Conservation (phyloP, 2,329 filamentous ascomycete species). For the Rhytidhysteron rufulum region DNA sequence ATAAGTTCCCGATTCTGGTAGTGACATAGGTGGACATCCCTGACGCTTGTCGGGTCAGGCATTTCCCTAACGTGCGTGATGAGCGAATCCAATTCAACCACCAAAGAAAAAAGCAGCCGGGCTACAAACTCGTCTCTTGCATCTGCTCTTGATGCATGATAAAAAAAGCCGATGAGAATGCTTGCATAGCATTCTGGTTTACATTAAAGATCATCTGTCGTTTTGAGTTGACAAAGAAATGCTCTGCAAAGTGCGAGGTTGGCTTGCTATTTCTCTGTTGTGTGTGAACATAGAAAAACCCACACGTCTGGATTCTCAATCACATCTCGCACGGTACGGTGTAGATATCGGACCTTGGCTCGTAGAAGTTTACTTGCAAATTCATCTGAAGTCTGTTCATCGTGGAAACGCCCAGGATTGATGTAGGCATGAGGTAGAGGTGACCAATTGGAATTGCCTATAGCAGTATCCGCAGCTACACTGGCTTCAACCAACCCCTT, state of each 20-base stretch:
- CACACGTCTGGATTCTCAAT: neutral
- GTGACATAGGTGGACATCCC: no score
- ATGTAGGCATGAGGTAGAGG: neutral
- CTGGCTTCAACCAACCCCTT: neutral
- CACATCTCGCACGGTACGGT: neutral
- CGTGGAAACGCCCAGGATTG: neutral
- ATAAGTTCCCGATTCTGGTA: no score
- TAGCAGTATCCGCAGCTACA: neutral
- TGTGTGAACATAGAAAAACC: neutral
- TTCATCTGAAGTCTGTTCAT: neutral
- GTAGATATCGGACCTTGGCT: neutral
- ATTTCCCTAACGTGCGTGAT: no score
- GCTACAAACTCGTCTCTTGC: no score
- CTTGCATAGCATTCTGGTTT: no score
- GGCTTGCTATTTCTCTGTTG: neutral
- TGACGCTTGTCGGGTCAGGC: no score
- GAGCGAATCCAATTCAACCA: no score
- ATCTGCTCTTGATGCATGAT: no score
- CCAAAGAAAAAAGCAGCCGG: no score
- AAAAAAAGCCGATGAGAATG: no score
- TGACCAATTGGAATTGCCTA: neutral
- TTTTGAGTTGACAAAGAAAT: neutral
- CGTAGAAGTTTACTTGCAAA: neutral
- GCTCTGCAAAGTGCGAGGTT: neutral
- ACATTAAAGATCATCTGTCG: no score